A percentile compares a stretch with the other conserved stretches of the same genome.
phyloP scores from a whole-genome alignment of 2,329 filamentous ascomycete genomes.

The Magnaporthiopsis rhizophila region DNA sequence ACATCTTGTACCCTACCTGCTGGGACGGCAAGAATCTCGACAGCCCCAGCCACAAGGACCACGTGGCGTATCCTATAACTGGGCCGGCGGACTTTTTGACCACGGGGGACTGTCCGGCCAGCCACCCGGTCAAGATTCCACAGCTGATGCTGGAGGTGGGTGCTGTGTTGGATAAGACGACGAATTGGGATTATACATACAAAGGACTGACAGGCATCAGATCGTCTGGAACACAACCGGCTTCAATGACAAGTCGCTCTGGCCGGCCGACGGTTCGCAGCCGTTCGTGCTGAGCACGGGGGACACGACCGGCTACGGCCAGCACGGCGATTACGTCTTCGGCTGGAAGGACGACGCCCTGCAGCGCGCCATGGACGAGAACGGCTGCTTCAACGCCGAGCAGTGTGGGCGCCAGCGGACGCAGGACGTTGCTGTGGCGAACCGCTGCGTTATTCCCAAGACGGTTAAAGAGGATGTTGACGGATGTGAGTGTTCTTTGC shows the following conservation, averaged over 20 bases:
- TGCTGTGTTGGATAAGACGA: no score
- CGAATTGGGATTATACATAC: no score
- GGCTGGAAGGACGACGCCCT: conserved; percentile 33
- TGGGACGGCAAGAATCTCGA: conserved; percentile 39
- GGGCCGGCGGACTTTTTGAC: conserved; percentile 21
- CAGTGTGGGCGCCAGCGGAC: conserved; percentile 18
- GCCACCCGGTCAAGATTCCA: conserved; percentile 45
- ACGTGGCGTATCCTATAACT: conserved; percentile 38
- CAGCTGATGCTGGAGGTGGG: conserved; percentile 39
- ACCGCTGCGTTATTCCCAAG: conserved; percentile 16
- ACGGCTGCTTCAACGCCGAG: conserved; percentile 23
- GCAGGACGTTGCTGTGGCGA: conserved; percentile 18
- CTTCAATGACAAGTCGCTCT: conserved; percentile 18
- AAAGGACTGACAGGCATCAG: neutral
- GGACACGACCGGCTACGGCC: conserved; percentile 15
- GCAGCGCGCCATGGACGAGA: conserved; percentile 31
- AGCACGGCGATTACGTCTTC: conserved; percentile 33
- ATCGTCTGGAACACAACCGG: conserved; percentile 12
- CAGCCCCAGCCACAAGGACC: conserved; percentile 31
- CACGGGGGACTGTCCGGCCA: conserved; percentile 37
- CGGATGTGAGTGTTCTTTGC: conserved; percentile 19
- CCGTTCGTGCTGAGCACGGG: conserved; percentile 10
- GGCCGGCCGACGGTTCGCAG: conserved; percentile 10
- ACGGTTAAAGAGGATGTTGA: conserved; percentile 19
- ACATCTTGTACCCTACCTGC: conserved; percentile 40